Base-by-base conservation (phyloP, 345 rosid genomes). In the Dipteronia dyeriana region DNA sequence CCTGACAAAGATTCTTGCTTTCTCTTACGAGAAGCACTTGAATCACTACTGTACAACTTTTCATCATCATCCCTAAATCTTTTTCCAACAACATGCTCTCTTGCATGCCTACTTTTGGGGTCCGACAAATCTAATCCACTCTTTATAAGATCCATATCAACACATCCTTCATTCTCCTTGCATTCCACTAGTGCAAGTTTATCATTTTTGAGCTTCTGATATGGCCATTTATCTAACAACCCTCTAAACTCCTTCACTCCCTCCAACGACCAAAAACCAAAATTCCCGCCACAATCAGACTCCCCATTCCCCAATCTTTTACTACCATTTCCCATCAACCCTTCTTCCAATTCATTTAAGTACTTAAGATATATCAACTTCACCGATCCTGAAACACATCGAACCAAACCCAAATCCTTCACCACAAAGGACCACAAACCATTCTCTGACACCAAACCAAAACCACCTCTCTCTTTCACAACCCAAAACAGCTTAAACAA, bases 381-480 rank as follows among this genome's bases (percentile, higher is more conserved):
- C 34, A 89, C 78, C 1, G 89, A 79, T 49, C 88, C 83, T 6
- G 86, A 81, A 29, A 76, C 65, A 26, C 56, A 61, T 56, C 67
- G 19, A 76, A 83, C 89, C 66, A 89, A 85, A 19, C 89, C 94
- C 76, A 90, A 76, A 1, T 88, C 86, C 79, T 80, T 74, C 47
- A 77, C 86, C 80, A 89, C 92, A 68, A 70, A 80, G 61, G 47
- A 77, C 97, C 97, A 94, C 56, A 86, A 80, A 4, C 90, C 87
- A 53, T 83, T 77, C 72, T 68, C 64, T 2, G 88, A 78, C 72
- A 91, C 98, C 68, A 78, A 67, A 67, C 83, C 87, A 76, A 71
- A 89, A 39, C 98, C 95, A 43, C 86, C 90, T 59, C 88, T 82
- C 85, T 87, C 86, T 79, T 85, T 82, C 60, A 90, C 97, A 23